Evolutionary conservation across 2,329 filamentous ascomycete species (phyloP).

Genomic region (Aspergillus ruber): DNA sequence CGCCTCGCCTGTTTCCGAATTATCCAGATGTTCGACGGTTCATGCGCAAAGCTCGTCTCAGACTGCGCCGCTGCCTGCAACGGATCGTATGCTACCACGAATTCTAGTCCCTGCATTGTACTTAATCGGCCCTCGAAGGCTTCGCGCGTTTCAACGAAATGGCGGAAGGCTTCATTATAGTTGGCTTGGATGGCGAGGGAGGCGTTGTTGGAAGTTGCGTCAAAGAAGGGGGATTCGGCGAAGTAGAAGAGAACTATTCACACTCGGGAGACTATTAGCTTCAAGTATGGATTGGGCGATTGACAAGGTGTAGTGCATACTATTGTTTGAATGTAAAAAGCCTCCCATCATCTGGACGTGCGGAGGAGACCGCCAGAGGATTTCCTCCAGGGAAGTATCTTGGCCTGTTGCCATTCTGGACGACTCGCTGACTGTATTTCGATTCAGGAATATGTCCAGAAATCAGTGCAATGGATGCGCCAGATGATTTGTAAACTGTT

Average conservation of each 20-base stretch:
- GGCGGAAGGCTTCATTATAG: conserved; percentile 43
- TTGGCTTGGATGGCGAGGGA: conserved; percentile 48
- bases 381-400: conserved; percentile 37
- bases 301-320: conserved; percentile 17
- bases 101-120: conserved; percentile 53
- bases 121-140: conserved; percentile 51
- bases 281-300: not conserved
- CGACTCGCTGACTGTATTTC: not conserved
- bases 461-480: conserved; percentile 1
- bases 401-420: conserved; percentile 27
- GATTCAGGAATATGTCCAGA: not conserved
- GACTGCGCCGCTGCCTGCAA: conserved; percentile 41
- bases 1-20: conserved; percentile 53
- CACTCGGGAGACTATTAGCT: not conserved
- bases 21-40: conserved; percentile 51
- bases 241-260: conserved; percentile 55
- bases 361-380: conserved; percentile 40
- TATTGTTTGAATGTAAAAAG: conserved; percentile 41
- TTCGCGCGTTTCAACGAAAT: conserved; percentile 49
- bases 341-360: conserved; percentile 43
- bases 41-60: conserved; percentile 34
- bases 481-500: not conserved
- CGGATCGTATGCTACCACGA: conserved; percentile 54
- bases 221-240: conserved; percentile 57
- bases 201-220: conserved; percentile 55